These are phyloP conservation scores for Aspergillus neotritici DNA, from an alignment of 2,329 filamentous ascomycete genomes.

Conservation along the genomic window DNA sequence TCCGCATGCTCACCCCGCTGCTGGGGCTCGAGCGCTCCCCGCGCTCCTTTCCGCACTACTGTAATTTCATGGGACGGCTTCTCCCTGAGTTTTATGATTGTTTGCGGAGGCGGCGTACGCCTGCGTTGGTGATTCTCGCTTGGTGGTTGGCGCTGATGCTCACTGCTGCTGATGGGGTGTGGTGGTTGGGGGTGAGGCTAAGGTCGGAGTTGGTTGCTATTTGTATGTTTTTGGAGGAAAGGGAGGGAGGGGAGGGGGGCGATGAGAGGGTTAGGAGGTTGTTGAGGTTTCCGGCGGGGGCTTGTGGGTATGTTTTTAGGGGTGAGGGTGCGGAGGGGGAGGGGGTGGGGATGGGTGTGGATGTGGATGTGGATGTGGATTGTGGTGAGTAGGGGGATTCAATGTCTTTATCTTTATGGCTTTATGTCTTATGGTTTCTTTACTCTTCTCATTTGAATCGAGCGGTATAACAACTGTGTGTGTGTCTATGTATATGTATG, in stretches of 20 bases:
- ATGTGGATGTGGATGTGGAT: no score
- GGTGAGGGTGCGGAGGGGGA: slow-evolving; percentile 20
- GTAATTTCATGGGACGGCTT: slow-evolving; percentile 33
- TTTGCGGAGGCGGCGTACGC: slow-evolving; percentile 27
- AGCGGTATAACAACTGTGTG: no score
- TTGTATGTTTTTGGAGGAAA: slow-evolving; percentile 32
- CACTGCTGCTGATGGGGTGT: slow-evolving; percentile 12
- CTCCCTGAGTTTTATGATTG: slow-evolving; percentile 24
- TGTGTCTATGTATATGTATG: slow-evolving; percentile 1
- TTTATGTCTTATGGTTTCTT: no score
- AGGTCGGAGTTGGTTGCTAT: slow-evolving; percentile 33
- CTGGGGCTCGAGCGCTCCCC: slow-evolving; percentile 22
- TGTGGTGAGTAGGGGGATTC: no score
- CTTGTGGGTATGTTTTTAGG: slow-evolving; percentile 28
- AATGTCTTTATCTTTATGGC: no score
- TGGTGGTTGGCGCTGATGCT: slow-evolving; percentile 32
- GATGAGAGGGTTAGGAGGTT: slow-evolving; percentile 25
- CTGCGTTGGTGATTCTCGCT: slow-evolving; percentile 30
- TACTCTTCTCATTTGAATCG: no score
- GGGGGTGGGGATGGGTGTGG: neutral
- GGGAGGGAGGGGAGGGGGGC: no score
- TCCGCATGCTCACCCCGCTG: slow-evolving; percentile 31
- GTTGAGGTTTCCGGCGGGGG: slow-evolving; percentile 29
- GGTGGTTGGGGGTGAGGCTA: slow-evolving; percentile 29
- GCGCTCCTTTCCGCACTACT: slow-evolving; percentile 21